Conservation (phyloP, 352 stramenopile species). For the Thalassiosira livingstoniorum region DNA sequence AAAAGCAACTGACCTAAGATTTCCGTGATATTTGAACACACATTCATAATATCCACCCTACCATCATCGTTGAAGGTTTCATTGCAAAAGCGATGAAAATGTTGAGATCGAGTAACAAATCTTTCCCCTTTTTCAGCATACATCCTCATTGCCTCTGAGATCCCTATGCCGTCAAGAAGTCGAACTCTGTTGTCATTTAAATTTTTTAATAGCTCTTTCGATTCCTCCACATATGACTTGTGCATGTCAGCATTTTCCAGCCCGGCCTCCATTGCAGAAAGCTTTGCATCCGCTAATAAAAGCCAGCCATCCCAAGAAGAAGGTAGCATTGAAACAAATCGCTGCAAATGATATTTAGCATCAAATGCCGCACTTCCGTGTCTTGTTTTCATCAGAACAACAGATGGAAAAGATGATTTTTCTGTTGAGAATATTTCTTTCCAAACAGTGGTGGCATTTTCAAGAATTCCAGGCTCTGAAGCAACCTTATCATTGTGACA, state of each 20-base stretch:
- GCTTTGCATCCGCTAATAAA: background rate
- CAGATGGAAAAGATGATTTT: background rate
- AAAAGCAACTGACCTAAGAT: constrained; percentile 26
- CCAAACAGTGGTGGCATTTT: background rate
- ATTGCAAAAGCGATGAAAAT: constrained; percentile 54
- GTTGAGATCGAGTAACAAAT: constrained; percentile 40
- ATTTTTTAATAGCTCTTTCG: constrained; percentile 9
- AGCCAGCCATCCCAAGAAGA: background rate
- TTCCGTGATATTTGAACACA: constrained; percentile 31
- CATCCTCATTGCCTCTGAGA: constrained; percentile 49
- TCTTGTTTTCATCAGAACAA: constrained; percentile 4
- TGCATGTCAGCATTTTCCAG: constrained; percentile 16
- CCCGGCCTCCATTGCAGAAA: background rate
- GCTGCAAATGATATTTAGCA: background rate
- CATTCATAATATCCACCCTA: background rate
- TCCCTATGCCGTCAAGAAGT: constrained; percentile 48
- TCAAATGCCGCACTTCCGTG: background rate
- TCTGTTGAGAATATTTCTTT: constrained; percentile 10
- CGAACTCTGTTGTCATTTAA: constrained; percentile 47
- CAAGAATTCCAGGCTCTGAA: background rate
- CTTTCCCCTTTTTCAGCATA: constrained; percentile 35
- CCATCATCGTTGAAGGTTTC: constrained; percentile 12
- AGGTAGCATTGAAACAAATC: background rate
- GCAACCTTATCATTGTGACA: constrained; percentile 26
- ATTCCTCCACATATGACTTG: constrained; percentile 8